These are phyloP conservation scores for Penicillium herquei DNA, from an alignment of 495 filamentous ascomycete species.

Conservation along the genomic window DNA sequence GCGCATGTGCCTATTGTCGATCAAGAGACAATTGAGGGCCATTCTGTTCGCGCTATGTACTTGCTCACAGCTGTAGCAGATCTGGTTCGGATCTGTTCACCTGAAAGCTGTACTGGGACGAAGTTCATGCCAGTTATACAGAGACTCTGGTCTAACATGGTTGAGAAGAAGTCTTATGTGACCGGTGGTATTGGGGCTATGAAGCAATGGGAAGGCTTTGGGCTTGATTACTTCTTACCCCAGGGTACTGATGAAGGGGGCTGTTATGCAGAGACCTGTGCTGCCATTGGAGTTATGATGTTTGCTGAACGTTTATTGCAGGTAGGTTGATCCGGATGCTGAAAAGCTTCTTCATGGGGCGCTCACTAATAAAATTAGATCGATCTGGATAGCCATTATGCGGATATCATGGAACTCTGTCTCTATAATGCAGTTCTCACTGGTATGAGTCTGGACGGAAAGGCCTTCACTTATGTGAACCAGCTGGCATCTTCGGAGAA, in stretches of 20 bases:
- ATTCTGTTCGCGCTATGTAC: slow-evolving; percentile 61
- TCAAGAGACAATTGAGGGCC: slow-evolving; percentile 56
- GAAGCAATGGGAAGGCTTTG: slow-evolving; percentile 62
- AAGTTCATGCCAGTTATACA: slow-evolving; percentile 31
- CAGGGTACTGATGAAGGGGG: slow-evolving; percentile 57
- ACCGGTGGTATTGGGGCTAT: slow-evolving; percentile 61
- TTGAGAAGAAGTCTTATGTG: slow-evolving; percentile 57
- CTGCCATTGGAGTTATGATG: slow-evolving; percentile 61
- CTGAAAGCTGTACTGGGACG: slow-evolving; percentile 19
- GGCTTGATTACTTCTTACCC: slow-evolving; percentile 56
- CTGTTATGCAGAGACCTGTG: slow-evolving; percentile 63
- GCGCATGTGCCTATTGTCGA: slow-evolving; percentile 53
- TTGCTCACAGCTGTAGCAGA: slow-evolving; percentile 43
- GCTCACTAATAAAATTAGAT: slow-evolving; percentile 27
- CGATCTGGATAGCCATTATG: slow-evolving; percentile 50
- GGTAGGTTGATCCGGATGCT: slow-evolving; percentile 9
- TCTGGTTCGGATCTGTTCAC: slow-evolving; percentile 24
- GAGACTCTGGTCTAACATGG: slow-evolving; percentile 57
- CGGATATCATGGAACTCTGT: slow-evolving; percentile 58
- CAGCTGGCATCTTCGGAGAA: slow-evolving; percentile 52
- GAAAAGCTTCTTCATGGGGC: no score
- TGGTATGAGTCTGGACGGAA: slow-evolving; percentile 40
- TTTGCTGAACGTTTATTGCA: slow-evolving; percentile 53
- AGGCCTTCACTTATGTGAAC: slow-evolving; percentile 56
- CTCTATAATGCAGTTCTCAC: slow-evolving; percentile 61